Evolutionary conservation across 345 rosid genomes (phyloP).

Genomic region (Syzygium jambos): DNA sequence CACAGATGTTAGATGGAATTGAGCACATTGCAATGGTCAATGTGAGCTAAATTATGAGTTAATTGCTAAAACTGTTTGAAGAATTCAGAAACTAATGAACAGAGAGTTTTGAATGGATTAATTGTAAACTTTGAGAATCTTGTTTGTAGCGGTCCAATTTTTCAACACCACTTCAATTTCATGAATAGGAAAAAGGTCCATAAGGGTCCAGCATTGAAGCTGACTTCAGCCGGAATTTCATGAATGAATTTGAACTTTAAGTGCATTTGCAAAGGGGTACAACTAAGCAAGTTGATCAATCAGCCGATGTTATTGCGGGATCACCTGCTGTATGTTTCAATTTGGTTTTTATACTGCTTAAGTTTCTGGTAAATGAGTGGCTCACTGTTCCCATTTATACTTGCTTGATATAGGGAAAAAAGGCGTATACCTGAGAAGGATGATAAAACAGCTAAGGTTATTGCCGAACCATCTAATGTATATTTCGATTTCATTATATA

Average conservation of each 20-base stretch:
- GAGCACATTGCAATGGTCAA: slow-evolving; percentile 87
- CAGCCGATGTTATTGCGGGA: no score
- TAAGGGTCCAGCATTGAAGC: no score
- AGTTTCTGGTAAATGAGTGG: neutral
- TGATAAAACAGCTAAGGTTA: no score
- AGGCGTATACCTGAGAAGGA: neutral
- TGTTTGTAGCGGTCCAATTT: neutral
- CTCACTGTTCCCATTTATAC: neutral
- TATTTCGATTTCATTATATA: no score
- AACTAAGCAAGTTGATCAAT: no score
- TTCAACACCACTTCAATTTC: no score
- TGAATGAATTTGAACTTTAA: no score
- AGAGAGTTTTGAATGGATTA: neutral
- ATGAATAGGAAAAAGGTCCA: no score
- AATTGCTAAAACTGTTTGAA: neutral
- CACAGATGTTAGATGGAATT: slow-evolving; percentile 61
- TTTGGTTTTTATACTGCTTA: neutral
- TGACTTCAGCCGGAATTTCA: no score
- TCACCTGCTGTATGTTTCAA: neutral
- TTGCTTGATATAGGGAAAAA: no score
- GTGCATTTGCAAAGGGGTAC: neutral
- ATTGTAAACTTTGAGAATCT: neutral
- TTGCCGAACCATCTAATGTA: no score
- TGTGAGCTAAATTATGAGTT: slow-evolving; percentile 26
- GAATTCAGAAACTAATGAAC: neutral